A percentile compares a stretch with the other conserved stretches of the same genome.
Evolutionary conservation across 345 rosid genomes (phyloP).

Genomic region (Litchi chinensis): DNA sequence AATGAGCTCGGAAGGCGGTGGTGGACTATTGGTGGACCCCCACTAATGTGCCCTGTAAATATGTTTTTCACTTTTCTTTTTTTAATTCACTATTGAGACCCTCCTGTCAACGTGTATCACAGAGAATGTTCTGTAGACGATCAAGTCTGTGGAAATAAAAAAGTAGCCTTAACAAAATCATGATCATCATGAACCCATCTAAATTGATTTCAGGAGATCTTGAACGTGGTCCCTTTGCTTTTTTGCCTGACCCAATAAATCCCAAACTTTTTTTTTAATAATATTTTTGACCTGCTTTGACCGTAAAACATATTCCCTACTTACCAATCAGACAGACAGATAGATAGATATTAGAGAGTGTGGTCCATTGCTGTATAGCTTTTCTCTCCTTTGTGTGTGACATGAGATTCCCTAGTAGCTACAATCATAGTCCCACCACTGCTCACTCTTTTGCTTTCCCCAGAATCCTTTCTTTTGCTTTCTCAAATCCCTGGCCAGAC

Average conservation of each 20-base stretch:
- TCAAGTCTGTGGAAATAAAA: background rate
- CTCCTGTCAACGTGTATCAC: slow-evolving; percentile 15
- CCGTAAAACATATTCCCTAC: slow-evolving; percentile 32
- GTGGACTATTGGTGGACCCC: slow-evolving; percentile 11
- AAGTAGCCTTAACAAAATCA: background rate
- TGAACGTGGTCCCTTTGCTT: slow-evolving; percentile 22
- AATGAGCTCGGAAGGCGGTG: background rate
- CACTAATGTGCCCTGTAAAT: too few species aligned
- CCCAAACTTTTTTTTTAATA: background rate
- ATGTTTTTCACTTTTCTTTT: background rate
- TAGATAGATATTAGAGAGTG: background rate
- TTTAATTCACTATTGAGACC: background rate
- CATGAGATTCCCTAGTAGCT: slow-evolving; percentile 44
- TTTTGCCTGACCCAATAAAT: too few species aligned
- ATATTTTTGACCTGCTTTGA: slow-evolving; percentile 46
- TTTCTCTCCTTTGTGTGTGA: background rate
- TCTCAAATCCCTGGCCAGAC: slow-evolving; percentile 18
- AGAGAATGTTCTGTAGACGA: slow-evolving; percentile 30
- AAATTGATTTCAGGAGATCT: slow-evolving; percentile 35
- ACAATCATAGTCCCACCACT: slow-evolving; percentile 30
- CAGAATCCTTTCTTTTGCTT: slow-evolving; percentile 23
- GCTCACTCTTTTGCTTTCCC: slow-evolving; percentile 37
- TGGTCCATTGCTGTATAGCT: slow-evolving; percentile 24
- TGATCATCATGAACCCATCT: slow-evolving; percentile 5
- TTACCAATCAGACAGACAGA: slow-evolving; percentile 30